Evolutionary conservation across 2,329 filamentous ascomycete genomes (phyloP), one percentile per base, ranked within the genome.

Genomic region (Fusarium piperis): DNA sequence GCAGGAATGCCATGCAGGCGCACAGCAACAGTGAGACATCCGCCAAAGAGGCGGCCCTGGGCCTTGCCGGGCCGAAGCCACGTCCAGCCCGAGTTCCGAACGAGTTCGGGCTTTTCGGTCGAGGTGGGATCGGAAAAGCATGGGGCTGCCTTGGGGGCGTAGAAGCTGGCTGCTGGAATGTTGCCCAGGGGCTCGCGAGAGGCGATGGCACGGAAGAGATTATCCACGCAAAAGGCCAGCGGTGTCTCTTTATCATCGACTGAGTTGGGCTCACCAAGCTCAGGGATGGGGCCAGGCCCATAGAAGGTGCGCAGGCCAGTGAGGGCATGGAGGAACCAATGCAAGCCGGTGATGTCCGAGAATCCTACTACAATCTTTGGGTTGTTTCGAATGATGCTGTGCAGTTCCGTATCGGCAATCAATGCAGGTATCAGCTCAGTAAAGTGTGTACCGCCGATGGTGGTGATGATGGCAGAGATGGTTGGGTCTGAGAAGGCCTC

Each of bases 21-120:
- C 6, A 77, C 79, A 48, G 83, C 78, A n/a, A 83, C 80, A 0
- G 81, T 81, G 16, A 85, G 74, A 36, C 82, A 84, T 2, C 76
- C 83, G 20, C 83, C 83, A 41, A 85, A 84, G 72, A 77, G 83
- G 36, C 81, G 83, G 2, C 86, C 87, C 9, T 84, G 66, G 1
- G 77, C 78, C 48, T 73, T 77, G 0, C 81, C 82, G 0, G 33
- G 59, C 3, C 82, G 77, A 15, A 85, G 61, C 83, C 83, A 84
- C 12, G 38, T 73, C 82, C 82, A 84, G 0, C 66, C 66, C 2
- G 76, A 67, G 6, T 75, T 77, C 0, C 78, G 74, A 0, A 58
- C 61, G 9, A 83, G 76, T 10, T 79, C 75, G 5, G 78, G 73
- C 15, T 76, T 65, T 56, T 74, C 75, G 32, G 69, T 68, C 1